Base-by-base conservation (phyloP, 2,329 filamentous ascomycete genomes). In the Knufia petricola region DNA sequence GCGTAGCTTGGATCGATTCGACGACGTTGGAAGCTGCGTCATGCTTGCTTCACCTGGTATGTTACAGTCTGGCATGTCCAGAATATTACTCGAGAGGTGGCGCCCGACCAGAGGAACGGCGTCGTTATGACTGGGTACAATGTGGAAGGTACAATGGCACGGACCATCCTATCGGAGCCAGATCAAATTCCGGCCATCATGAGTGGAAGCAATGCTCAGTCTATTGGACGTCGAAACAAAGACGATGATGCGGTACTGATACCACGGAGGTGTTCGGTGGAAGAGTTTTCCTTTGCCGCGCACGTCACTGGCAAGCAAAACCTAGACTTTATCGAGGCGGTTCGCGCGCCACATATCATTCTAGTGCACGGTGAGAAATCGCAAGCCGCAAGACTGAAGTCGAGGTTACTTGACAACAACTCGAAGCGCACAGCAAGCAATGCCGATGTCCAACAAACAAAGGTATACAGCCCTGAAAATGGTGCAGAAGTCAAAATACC, bases 1-100 rank as follows among this genome's bases (percentile, higher is more conserved):
- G 54, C 94, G 95, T 65, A 94, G 84, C 57, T 76, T 98, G 3
- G 92, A 98, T 61, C 81, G 90, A 8, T 98, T 98, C 61, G 92
- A 98, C 60, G 92, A 98, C 66, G 79, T 95, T 9, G 92, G 90
- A 37, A 82, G 87, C 6, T 96, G 92, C 63, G 89, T 98, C 47
- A 96, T 98, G 87, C 80, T 98, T 47, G 92, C 92, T 3, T 94
- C 86, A 59, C 92, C 92, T 0, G 92, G 92, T 81, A 96, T 98
- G 92, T 74, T 98, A 58, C 90, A 98, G 63, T 96, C 90, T 50
- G 92, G 92, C 44, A 90, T 95, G 15, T 95, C 88, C 60, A 77
- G 92, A 63, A 87, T 95, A 63, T 72, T 98, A 8, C 76, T 98
- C 3, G 92, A 98, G 70, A 74, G 90, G 59, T 98, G 92, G 90